A percentile compares a stretch with the other conserved stretches of the same genome.
phyloP scores from a whole-genome alignment of 208 protist species.

The Acanthamoeba castellanii region DNA sequence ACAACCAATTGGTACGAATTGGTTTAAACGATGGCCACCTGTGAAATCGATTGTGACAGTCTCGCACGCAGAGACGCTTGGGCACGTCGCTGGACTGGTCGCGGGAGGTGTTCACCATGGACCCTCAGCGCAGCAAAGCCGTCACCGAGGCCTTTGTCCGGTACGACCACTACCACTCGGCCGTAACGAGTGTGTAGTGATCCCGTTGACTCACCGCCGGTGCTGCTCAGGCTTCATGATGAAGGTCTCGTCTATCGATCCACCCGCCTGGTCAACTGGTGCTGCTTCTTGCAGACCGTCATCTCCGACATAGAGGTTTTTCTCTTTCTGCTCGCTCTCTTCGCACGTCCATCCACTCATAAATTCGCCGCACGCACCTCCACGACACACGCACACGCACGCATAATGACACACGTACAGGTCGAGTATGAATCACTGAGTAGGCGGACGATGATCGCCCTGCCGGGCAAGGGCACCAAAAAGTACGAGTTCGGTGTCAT shows the following conservation, averaged over 20 bases:
- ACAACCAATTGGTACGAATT: slow-evolving; percentile 21
- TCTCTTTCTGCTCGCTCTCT: neutral
- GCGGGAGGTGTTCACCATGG: slow-evolving; percentile 99
- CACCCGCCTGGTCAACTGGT: slow-evolving; percentile 99
- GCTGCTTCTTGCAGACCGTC: slow-evolving; percentile 97
- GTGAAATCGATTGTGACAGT: too few relatives aligned
- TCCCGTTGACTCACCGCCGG: too few relatives aligned
- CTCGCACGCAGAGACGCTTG: slow-evolving; percentile 86
- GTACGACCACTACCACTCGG: neutral
- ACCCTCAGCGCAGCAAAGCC: slow-evolving; percentile 91
- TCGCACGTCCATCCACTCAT: neutral
- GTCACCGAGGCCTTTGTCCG: slow-evolving; percentile 98
- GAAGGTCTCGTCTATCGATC: slow-evolving; percentile 97
- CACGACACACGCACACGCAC: neutral
- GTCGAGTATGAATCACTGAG: slow-evolving; percentile 85
- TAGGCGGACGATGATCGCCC: slow-evolving; percentile 79
- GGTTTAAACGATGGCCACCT: neutral
- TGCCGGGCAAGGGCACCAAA: slow-evolving; percentile 84
- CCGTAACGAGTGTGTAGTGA: too few relatives aligned
- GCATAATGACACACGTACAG: neutral
- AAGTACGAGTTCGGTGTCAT: slow-evolving; percentile 96
- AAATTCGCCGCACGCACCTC: neutral
- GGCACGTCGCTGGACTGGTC: slow-evolving; percentile 99
- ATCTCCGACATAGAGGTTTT: slow-evolving; percentile 99
- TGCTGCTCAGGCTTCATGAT: slow-evolving; percentile 92